These are phyloP conservation scores for Elymus sibiricus DNA, from an alignment of 176 grass and related monocot genomes.

Conservation along the genomic window DNA sequence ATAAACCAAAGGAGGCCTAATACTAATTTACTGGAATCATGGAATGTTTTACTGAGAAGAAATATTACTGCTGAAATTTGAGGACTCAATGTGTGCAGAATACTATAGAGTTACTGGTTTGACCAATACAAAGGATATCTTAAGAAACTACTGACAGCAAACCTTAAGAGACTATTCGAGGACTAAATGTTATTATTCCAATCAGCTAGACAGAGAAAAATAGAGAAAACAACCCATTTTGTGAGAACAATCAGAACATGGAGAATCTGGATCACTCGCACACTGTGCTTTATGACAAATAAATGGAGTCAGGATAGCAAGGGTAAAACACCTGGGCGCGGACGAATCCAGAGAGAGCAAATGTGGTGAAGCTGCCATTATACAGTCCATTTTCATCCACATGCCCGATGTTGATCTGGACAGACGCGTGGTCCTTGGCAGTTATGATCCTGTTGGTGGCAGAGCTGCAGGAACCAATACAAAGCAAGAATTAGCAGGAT, in stretches of 20 bases:
- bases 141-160: background rate
- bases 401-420: conserved; percentile 75
- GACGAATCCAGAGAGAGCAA: conserved; percentile 63
- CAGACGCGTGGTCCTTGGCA: conserved; percentile 67
- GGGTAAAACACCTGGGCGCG: conserved; percentile 50
- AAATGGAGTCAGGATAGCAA: background rate
- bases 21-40: background rate
- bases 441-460: conserved; percentile 65
- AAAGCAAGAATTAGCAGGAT: background rate
- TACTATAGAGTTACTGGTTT: background rate
- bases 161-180: background rate
- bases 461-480: conserved; percentile 43
- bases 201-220: background rate
- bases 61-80: background rate
- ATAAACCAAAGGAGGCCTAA: too few species aligned
- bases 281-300: background rate
- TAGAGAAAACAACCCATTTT: background rate
- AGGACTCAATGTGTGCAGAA: background rate
- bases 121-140: background rate
- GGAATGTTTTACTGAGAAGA: background rate
- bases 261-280: background rate
- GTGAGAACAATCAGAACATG: background rate
- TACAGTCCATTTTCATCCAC: conserved; percentile 69
- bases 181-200: background rate
- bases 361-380: conserved; percentile 52